Conservation (phyloP, 2,329 filamentous ascomycete species). For the Ceratocystiopsis sp. region DNA sequence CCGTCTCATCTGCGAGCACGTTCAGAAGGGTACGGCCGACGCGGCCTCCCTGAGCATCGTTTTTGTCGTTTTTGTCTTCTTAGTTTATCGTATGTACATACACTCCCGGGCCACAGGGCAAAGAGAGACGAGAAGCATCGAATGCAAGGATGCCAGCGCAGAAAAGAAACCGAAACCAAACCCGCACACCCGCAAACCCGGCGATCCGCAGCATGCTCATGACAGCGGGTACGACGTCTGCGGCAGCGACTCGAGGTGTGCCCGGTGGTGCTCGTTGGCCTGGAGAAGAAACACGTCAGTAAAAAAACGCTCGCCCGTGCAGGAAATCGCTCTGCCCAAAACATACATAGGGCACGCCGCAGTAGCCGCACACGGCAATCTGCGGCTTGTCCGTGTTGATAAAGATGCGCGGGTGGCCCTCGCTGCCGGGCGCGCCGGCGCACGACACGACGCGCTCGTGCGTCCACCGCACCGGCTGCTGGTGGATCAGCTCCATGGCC, state of each 20-base stretch:
- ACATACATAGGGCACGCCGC: conserved; percentile 80
- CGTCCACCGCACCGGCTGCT: conserved; percentile 86
- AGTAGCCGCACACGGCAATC: conserved; percentile 78
- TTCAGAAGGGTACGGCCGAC: too few species aligned
- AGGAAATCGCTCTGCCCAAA: not conserved
- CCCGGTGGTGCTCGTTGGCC: conserved; percentile 81
- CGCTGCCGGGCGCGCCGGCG: conserved; percentile 78
- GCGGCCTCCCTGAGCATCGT: not conserved
- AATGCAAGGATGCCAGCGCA: too few species aligned
- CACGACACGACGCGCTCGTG: conserved; percentile 69
- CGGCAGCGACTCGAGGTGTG: conserved; percentile 67
- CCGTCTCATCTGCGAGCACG: too few species aligned
- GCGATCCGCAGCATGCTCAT: too few species aligned
- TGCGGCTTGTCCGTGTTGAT: conserved; percentile 98
- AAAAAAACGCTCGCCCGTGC: too few species aligned
- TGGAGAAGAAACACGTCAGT: conserved; percentile 19
- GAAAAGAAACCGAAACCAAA: too few species aligned
- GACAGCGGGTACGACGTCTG: conserved; percentile 65
- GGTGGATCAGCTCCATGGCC: conserved; percentile 90
- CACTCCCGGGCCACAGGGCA: not conserved
- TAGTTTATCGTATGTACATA: conserved; percentile 1
- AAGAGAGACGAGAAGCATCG: too few species aligned
- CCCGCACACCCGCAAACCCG: too few species aligned
- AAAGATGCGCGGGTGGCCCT: conserved; percentile 83
- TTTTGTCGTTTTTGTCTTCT: not conserved